A percentile compares a stretch with the other conserved stretches of the same genome.
phyloP scores from a whole-genome alignment of 1,284 basidiomycete species.

The Puccinia polysora region DNA sequence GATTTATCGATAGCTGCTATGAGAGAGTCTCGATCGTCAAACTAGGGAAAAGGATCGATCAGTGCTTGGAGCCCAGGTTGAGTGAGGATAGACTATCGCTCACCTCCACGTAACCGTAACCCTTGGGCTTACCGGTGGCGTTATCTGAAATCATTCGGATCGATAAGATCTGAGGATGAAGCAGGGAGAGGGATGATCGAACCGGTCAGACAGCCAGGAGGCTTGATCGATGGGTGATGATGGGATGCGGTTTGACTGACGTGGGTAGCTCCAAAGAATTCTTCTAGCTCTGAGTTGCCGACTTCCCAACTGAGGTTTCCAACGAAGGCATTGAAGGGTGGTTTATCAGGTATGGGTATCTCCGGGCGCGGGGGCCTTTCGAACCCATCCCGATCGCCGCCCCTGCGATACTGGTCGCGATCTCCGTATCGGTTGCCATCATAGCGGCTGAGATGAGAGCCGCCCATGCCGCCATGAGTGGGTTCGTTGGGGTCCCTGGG shows the following conservation, averaged over 20 bases:
- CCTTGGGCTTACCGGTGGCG: slow-evolving; percentile 76
- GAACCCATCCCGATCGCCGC: slow-evolving; percentile 29
- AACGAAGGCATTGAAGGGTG: slow-evolving; percentile 92
- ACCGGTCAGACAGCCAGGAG: neutral
- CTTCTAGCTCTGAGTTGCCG: slow-evolving; percentile 72
- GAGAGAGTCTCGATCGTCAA: slow-evolving; percentile 22
- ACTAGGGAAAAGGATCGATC: slow-evolving; percentile 51
- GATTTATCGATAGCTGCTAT: slow-evolving; percentile 47
- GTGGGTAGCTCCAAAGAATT: slow-evolving; percentile 62
- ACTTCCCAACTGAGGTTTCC: slow-evolving; percentile 94
- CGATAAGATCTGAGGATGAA: slow-evolving; percentile 66
- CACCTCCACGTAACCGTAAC: slow-evolving; percentile 97
- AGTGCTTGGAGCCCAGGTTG: slow-evolving; percentile 70
- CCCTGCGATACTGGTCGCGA: slow-evolving; percentile 30
- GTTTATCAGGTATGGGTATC: slow-evolving; percentile 84
- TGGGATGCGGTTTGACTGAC: slow-evolving; percentile 1
- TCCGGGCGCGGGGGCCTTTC: slow-evolving; percentile 65
- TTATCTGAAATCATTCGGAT: slow-evolving; percentile 88
- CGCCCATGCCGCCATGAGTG: slow-evolving; percentile 7
- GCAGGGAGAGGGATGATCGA: neutral
- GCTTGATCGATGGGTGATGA: neutral
- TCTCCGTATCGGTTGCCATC: slow-evolving; percentile 34
- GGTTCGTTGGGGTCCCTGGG: slow-evolving; percentile 40
- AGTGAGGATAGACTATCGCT: slow-evolving; percentile 68
- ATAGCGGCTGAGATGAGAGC: slow-evolving; percentile 27